Percentiles rank a stretch among this genome's conserved stretches.
Conservation (phyloP, 495 filamentous ascomycete genomes). For the Neurospora sp. region DNA sequence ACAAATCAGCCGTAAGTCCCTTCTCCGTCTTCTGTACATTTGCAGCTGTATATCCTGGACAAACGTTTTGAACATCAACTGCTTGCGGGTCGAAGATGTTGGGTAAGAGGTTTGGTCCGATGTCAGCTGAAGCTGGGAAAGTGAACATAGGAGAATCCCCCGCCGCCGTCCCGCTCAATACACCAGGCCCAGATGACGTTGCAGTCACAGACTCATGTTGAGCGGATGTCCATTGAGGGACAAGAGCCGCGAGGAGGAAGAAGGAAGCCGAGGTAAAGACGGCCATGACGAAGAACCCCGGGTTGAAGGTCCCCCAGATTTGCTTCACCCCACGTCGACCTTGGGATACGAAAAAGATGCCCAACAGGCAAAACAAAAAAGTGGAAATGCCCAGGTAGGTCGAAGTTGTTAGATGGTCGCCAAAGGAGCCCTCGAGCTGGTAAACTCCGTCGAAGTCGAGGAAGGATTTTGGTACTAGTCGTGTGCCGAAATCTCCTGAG, state of each 20-base stretch:
- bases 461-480: background rate
- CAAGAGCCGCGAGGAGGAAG: constrained; percentile 6
- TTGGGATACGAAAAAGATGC: background rate
- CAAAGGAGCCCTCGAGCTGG: background rate
- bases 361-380: background rate
- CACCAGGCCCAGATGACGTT: background rate
- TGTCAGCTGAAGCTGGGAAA: constrained; percentile 45
- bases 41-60: constrained; percentile 63
- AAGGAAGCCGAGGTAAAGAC: constrained; percentile 10
- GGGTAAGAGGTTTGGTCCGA: constrained; percentile 51
- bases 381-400: background rate
- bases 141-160: constrained; percentile 15
- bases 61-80: constrained; percentile 58
- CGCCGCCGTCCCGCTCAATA: background rate
- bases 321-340: background rate
- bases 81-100: constrained; percentile 66
- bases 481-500: background rate
- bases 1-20: constrained; percentile 52
- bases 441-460: background rate
- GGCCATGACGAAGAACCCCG: constrained; percentile 10
- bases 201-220: background rate
- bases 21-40: constrained; percentile 43
- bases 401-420: background rate
- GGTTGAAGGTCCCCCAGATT: background rate
- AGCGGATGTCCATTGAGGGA: background rate